Percentiles rank a stretch among this genome's conserved stretches.
phyloP scores from a whole-genome alignment of 441 rosid genomes.

The Pelargonium cotyledonis region DNA sequence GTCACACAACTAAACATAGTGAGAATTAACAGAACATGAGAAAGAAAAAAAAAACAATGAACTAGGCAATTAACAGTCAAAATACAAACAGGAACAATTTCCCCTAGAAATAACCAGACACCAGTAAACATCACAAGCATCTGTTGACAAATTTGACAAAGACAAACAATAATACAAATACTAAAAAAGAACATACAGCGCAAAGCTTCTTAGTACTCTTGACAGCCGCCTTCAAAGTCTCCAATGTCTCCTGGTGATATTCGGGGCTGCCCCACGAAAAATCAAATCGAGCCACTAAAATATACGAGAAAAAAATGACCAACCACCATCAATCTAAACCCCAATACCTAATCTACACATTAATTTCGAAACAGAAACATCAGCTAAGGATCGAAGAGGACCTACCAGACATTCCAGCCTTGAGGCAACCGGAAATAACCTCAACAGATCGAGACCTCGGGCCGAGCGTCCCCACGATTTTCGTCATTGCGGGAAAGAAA shows the following conservation, averaged over 20 bases:
- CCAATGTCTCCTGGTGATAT: slow-evolving; percentile 83
- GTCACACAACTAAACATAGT: not conserved
- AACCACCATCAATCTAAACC: not conserved
- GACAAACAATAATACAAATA: not conserved
- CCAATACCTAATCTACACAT: not conserved
- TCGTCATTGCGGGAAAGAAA: slow-evolving; percentile 93
- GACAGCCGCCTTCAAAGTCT: slow-evolving; percentile 72
- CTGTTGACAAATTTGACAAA: slow-evolving; percentile 7
- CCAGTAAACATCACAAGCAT: not conserved
- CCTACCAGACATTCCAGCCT: slow-evolving; percentile 92
- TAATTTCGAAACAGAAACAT: not conserved
- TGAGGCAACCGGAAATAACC: slow-evolving; percentile 70
- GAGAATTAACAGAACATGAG: too few relatives aligned
- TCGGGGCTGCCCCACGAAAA: slow-evolving; percentile 78
- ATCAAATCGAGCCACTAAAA: slow-evolving; percentile 82
- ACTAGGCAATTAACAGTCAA: not conserved
- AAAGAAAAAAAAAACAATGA: too few relatives aligned
- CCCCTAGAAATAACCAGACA: not conserved
- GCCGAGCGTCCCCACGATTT: slow-evolving; percentile 95
- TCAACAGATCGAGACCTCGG: slow-evolving; percentile 87
- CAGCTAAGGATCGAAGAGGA: not conserved
- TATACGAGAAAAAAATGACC: not conserved
- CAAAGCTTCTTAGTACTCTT: slow-evolving; percentile 89
- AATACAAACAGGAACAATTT: not conserved
- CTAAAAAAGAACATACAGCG: slow-evolving; percentile 47